Base-by-base conservation (phyloP, 1,284 basidiomycete species). In the Sanghuangporus sanghuang region DNA sequence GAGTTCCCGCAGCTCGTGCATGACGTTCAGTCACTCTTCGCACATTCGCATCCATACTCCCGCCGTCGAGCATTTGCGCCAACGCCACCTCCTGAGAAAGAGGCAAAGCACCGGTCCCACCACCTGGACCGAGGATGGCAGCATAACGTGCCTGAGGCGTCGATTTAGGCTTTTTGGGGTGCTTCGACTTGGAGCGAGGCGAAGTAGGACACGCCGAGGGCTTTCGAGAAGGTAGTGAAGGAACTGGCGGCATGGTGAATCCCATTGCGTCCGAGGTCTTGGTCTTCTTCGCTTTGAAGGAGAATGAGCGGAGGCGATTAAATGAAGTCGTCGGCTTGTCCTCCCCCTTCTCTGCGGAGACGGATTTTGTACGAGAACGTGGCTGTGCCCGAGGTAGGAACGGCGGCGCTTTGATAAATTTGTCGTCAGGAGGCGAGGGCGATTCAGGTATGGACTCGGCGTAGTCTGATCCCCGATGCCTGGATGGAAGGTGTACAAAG, bases 1-100 rank as follows among this genome's bases (percentile, higher is more conserved):
- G 56, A n/a, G 70, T 68, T 7, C 76, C 77, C 0, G 67, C 67
- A 14, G 75, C 75, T 67, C 78, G 79, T 12, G 84, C 85, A 58
- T 83, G 84, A 7, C 76, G 73, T 55, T 82, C 77, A 77, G 86
- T 82, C 50, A 83, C 71, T n/a, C 80, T 80, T 63, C 78, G 77
- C 49, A 82, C 80, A 62, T 87, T 81, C n/a, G 77, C 72, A 60
- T 88, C 82, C 63, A 83, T 76, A 57, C 73, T 79, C 0, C 88
- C 88, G 14, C 88, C 89, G 58, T 85, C 85, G 2, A 77, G 70
- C 65, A 89, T 84, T 71, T 89, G 88, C 78, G 85, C 82, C 63
- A 90, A 74, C 1, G 82, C 83, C 44, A 89, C 78, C 67, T 89
- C 86, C 57, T 82, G 82, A 6, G 81, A 77, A 40, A 90, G 79